phyloP scores from a whole-genome alignment of 2,329 filamentous ascomycete species.

The Elsinoe fawcettii region DNA sequence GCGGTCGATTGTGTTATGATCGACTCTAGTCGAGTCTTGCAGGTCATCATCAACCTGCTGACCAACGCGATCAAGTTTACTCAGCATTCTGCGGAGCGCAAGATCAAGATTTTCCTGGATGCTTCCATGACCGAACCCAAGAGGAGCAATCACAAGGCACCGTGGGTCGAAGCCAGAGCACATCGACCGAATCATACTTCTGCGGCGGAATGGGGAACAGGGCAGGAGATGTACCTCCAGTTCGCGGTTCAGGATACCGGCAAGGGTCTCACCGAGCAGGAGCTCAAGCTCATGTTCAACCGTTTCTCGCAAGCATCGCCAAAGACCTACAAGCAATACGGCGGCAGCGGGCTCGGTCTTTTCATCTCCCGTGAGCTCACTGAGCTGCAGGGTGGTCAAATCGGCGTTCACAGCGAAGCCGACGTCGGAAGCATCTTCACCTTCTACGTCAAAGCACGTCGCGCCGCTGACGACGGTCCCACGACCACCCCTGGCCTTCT shows the following conservation, averaged over 20 bases:
- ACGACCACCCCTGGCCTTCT: neutral
- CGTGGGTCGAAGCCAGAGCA: slow-evolving; percentile 26
- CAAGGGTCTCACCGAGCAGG: slow-evolving; percentile 29
- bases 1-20: slow-evolving; percentile 32
- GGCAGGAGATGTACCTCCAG: slow-evolving; percentile 31
- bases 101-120: slow-evolving; percentile 34
- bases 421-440: slow-evolving; percentile 56
- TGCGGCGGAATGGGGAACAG: slow-evolving; percentile 30
- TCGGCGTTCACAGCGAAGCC: slow-evolving; percentile 53
- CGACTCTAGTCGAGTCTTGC: slow-evolving; percentile 37
- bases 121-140: slow-evolving; percentile 29
- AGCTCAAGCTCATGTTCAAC: slow-evolving; percentile 50
- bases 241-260: slow-evolving; percentile 32
- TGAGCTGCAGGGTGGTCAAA: slow-evolving; percentile 60
- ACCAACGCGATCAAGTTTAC: slow-evolving; percentile 44
- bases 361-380: slow-evolving; percentile 62
- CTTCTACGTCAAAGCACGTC: slow-evolving; percentile 57
- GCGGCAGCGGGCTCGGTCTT: slow-evolving; percentile 59
- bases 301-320: slow-evolving; percentile 61
- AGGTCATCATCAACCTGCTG: slow-evolving; percentile 38
- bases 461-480: slow-evolving; percentile 20
- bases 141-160: slow-evolving; percentile 28
- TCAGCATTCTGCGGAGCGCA: slow-evolving; percentile 28
- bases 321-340: slow-evolving; percentile 59
- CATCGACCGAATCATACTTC: slow-evolving; percentile 21